These are phyloP conservation scores for Histomonas meleagridis DNA, from an alignment of 208 protist species.

Conservation along the genomic window DNA sequence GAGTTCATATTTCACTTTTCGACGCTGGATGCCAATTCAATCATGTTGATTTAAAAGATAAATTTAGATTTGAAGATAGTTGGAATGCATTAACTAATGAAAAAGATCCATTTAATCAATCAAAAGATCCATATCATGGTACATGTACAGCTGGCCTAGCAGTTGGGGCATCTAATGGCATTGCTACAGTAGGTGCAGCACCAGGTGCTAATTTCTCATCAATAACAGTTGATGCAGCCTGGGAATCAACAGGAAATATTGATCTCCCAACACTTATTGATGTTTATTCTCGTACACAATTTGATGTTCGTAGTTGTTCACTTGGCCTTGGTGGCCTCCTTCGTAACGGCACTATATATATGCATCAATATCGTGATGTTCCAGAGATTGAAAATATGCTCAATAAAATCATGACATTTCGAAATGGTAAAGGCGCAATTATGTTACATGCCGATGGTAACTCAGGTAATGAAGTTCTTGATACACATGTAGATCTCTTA, in stretches of 20 bases:
- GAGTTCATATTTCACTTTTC: background rate
- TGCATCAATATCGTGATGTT: too few species aligned
- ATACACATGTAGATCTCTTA: background rate
- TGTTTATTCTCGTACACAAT: too few species aligned
- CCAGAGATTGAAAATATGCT: too few species aligned
- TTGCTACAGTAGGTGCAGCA: background rate
- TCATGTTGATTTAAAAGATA: background rate
- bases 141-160: background rate
- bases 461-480: too few species aligned
- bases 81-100: background rate
- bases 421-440: too few species aligned
- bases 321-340: too few species aligned
- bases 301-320: too few species aligned
- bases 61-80: background rate
- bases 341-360: too few species aligned
- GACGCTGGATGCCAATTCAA: background rate
- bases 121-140: background rate
- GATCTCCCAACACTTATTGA: background rate
- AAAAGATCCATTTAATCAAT: background rate
- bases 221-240: background rate
- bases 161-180: background rate
- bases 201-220: background rate
- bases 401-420: too few species aligned
- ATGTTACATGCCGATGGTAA: too few species aligned
- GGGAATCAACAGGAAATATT: background rate